phyloP scores from a whole-genome alignment of 768 basidiomycete genomes.

The Macrolepiota dolichaula region DNA sequence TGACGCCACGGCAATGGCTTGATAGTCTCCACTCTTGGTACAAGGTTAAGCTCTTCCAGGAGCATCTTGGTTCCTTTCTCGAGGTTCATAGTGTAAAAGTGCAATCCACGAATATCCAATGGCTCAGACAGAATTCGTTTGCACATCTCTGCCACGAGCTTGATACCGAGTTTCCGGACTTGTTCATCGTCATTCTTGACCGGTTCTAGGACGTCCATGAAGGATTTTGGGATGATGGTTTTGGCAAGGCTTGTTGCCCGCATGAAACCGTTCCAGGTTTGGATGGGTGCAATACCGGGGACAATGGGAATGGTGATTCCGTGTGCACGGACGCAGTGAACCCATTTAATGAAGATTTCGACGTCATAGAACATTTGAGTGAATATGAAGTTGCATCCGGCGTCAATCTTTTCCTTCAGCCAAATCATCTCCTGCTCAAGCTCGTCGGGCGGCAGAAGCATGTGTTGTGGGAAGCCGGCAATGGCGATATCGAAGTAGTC shows the following conservation, averaged over 20 bases:
- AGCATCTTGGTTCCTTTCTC: conserved; percentile 96
- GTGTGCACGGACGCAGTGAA: conserved; percentile 72
- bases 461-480: conserved; percentile 87
- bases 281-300: conserved; percentile 92
- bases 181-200: conserved; percentile 91
- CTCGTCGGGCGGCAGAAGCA: conserved; percentile 69
- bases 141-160: conserved; percentile 93
- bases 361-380: conserved; percentile 99
- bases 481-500: conserved; percentile 97
- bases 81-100: conserved; percentile 98
- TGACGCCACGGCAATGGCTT: conserved; percentile 98
- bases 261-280: conserved; percentile 94
- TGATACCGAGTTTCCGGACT: conserved; percentile 90
- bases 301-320: conserved; percentile 90
- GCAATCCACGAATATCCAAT: conserved; percentile 83
- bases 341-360: conserved; percentile 90
- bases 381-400: conserved; percentile 90
- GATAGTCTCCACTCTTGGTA: conserved; percentile 84
- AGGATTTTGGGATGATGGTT: conserved; percentile 71
- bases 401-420: conserved; percentile 89
- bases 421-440: conserved; percentile 75
- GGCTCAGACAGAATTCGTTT: conserved; percentile 75
- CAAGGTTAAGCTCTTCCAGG: conserved; percentile 85
- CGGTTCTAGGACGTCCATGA: conserved; percentile 78
- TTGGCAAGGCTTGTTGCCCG: conserved; percentile 78